Evolutionary conservation across 306 rosid species (phyloP).

Genomic region (Pterocarpus santalinus): DNA sequence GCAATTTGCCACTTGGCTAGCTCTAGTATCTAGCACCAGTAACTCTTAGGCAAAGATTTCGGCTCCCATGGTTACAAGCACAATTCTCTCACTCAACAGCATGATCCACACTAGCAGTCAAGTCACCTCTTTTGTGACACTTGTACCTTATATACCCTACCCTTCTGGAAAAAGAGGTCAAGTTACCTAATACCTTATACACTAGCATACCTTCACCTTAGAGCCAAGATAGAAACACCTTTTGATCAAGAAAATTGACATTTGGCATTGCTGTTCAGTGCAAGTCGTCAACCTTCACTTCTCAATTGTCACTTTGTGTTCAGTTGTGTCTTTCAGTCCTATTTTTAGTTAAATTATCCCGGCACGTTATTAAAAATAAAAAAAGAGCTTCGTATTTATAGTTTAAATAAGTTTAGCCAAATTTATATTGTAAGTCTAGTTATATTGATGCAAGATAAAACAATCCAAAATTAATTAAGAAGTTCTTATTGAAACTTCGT

Average conservation of each 20-base stretch:
- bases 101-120: no score
- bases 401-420: neutral
- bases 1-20: no score
- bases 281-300: no score
- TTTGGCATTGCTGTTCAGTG: neutral
- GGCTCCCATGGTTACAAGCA: no score
- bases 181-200: no score
- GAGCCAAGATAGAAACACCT: neutral
- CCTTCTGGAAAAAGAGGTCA: no score
- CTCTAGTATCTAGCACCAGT: no score
- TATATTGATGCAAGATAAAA: neutral
- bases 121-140: no score
- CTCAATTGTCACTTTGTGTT: neutral
- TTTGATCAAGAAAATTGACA: neutral
- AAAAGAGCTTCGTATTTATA: neutral
- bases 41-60: no score
- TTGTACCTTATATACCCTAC: no score
- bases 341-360: neutral
- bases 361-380: neutral
- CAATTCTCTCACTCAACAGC: no score
- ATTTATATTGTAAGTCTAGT: neutral
- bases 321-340: neutral
- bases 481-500: neutral
- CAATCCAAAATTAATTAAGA: neutral
- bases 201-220: no score